Evolutionary conservation across 2,329 filamentous ascomycete genomes (phyloP).

Genomic region (Epicoccum sorghinum): DNA sequence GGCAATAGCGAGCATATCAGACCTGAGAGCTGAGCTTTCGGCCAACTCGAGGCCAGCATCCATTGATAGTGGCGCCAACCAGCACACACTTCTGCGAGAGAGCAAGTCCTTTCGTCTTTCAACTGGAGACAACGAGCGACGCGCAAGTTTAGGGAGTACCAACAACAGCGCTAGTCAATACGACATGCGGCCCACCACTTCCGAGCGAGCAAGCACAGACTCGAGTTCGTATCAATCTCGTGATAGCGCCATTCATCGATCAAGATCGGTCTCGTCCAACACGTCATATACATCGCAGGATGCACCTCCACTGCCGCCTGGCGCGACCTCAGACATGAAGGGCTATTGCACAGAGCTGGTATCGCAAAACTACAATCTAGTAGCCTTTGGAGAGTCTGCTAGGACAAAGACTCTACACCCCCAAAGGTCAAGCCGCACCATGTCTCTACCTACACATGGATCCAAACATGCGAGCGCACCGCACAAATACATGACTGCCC

Average conservation of each 20-base stretch:
- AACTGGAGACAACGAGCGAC: conserved; percentile 6
- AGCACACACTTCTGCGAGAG: conserved; percentile 26
- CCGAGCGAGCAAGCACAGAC: conserved; percentile 19
- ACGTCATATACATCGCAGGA: conserved; percentile 15
- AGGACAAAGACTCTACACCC: conserved; percentile 8
- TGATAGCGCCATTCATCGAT: conserved; percentile 17
- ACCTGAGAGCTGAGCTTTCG: conserved; percentile 5
- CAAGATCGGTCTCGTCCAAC: conserved; percentile 21
- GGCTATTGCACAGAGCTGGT: conserved; percentile 13
- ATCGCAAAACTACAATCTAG: conserved; percentile 10
- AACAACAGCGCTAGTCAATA: neutral
- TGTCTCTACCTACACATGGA: neutral
- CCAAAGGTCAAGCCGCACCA: conserved; percentile 3
- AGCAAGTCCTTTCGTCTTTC: conserved; percentile 16
- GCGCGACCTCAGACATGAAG: neutral
- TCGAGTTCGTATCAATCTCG: conserved; percentile 20
- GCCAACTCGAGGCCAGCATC: conserved; percentile 13
- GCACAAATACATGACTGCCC: conserved; percentile 4
- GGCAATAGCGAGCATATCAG: conserved; percentile 17
- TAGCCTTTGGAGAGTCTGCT: conserved; percentile 15
- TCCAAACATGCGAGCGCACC: neutral
- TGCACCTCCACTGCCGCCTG: conserved; percentile 15
- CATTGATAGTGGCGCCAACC: conserved; percentile 14
- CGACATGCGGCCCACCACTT: conserved; percentile 8
- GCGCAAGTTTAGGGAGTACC: conserved; percentile 12